phyloP scores from a whole-genome alignment of 2,329 filamentous ascomycete species.

The Thelonectria blattea region DNA sequence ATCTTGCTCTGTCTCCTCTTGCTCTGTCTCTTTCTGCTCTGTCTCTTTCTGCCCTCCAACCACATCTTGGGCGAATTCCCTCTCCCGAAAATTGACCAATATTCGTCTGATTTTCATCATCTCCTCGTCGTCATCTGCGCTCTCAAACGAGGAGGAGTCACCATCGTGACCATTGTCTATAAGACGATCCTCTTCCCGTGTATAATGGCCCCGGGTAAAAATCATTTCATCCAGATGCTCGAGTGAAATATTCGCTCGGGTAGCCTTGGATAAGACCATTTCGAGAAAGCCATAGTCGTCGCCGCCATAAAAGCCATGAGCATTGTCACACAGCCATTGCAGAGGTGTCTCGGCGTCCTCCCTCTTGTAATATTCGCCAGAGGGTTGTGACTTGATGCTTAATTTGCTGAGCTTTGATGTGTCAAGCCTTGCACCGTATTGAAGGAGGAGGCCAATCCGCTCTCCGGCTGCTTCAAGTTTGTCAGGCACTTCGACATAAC shows the following conservation, averaged over 20 bases:
- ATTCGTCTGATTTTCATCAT: too few species aligned
- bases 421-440: slow-evolving; percentile 11
- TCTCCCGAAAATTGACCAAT: neutral
- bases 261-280: slow-evolving; percentile 8
- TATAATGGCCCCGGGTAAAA: neutral
- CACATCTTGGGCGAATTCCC: neutral
- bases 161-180: too few species aligned
- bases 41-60: neutral
- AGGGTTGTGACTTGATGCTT: too few species aligned
- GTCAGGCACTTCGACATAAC: too few species aligned
- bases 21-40: neutral
- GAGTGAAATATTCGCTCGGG: slow-evolving; percentile 7
- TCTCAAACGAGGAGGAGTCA: too few species aligned
- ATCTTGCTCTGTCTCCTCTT: neutral
- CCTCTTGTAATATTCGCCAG: neutral
- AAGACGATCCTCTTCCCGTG: neutral
- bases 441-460: slow-evolving; percentile 11
- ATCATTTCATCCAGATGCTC: neutral
- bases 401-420: neutral
- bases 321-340: too few species aligned
- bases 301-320: too few species aligned
- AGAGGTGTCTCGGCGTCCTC: too few species aligned
- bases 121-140: too few species aligned
- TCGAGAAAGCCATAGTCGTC: neutral
- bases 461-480: neutral